phyloP scores from a whole-genome alignment of 2,329 filamentous ascomycete genomes.

The Onygenales sp. region DNA sequence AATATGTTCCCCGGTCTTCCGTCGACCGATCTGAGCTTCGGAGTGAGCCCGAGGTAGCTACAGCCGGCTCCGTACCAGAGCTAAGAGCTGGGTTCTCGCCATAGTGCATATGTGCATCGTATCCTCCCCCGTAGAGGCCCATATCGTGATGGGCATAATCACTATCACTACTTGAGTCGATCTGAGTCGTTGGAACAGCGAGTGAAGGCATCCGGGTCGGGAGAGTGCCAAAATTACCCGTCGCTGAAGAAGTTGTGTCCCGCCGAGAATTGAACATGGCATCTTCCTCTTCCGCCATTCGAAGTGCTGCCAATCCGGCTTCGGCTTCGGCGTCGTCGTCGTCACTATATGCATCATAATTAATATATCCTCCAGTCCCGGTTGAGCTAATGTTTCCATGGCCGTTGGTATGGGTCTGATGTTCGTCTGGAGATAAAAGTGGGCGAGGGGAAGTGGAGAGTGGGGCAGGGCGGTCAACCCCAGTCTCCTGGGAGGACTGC shows the following conservation, averaged over 20 bases:
- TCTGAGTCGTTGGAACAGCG: constrained; percentile 2
- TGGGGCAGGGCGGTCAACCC: constrained; percentile 9
- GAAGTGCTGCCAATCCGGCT: constrained; percentile 74
- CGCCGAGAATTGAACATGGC: constrained; percentile 53
- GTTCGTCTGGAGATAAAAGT: constrained; percentile 32
- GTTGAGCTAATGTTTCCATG: constrained; percentile 37
- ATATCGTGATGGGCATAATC: constrained; percentile 67
- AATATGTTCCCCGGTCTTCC: constrained; percentile 15
- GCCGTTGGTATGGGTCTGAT: constrained; percentile 40
- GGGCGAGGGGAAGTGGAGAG: constrained; percentile 21
- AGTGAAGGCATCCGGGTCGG: constrained; percentile 24
- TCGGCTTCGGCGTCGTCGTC: constrained; percentile 84
- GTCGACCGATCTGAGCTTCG: constrained; percentile 10
- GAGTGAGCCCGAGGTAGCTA: constrained; percentile 6
- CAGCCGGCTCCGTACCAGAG: constrained; percentile 2
- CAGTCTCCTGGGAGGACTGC: constrained; percentile 10
- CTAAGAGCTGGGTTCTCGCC: constrained; percentile 26
- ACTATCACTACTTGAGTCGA: constrained; percentile 53
- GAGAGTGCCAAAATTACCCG: constrained; percentile 30
- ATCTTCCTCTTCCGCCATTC: constrained; percentile 71
- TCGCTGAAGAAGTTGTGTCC: constrained; percentile 44
- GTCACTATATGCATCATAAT: constrained; percentile 48
- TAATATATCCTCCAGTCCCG: constrained; percentile 34
- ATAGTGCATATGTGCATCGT: constrained; percentile 52
- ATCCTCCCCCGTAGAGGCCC: constrained; percentile 64